phyloP scores from a whole-genome alignment of 1,284 basidiomycete species.

The Tilletia caries region DNA sequence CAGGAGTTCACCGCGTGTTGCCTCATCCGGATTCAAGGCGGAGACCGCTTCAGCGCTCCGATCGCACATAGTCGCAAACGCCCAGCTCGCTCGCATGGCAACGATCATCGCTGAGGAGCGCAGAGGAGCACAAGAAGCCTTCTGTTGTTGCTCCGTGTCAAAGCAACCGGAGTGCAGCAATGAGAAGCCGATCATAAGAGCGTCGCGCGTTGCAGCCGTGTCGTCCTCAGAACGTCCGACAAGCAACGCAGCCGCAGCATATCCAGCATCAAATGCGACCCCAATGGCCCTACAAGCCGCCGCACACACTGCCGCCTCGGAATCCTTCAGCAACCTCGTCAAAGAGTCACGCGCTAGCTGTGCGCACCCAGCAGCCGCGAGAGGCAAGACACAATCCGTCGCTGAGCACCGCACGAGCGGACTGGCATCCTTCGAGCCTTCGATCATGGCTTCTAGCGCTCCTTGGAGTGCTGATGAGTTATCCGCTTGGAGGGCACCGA shows the following conservation, averaged over 20 bases:
- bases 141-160: not conserved
- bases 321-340: not conserved
- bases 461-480: not conserved
- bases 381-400: not conserved
- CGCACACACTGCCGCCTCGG: not conserved
- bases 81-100: not conserved
- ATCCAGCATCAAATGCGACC: not conserved
- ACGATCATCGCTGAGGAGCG: not conserved
- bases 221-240: not conserved
- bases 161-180: not conserved
- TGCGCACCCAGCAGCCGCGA: not conserved
- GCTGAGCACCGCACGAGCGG: not conserved
- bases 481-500: not conserved
- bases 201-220: not conserved
- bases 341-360: not conserved
- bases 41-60: not conserved
- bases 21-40: not conserved
- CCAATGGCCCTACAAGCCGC: not conserved
- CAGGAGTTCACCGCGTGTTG: not conserved
- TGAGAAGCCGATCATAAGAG: no score
- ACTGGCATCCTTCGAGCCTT: not conserved
- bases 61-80: slow-evolving; percentile 12
- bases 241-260: not conserved
- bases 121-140: not conserved
- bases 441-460: not conserved